phyloP scores from a whole-genome alignment of 2,329 filamentous ascomycete species.

The Fusarium brevicatenulatum region DNA sequence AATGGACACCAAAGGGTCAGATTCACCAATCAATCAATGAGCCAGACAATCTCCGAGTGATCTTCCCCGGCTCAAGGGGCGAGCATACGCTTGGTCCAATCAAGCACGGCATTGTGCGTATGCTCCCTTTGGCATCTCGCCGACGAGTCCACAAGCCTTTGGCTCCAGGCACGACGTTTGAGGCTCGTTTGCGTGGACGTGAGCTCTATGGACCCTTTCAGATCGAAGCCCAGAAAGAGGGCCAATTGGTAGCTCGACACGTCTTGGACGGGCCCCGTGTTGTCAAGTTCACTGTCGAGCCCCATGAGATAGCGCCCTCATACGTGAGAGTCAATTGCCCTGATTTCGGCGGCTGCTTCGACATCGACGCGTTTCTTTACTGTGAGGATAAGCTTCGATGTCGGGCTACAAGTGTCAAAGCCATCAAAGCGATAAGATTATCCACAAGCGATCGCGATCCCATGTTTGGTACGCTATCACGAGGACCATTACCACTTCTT shows the following conservation, averaged over 20 bases:
- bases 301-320: background rate
- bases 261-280: background rate
- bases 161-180: background rate
- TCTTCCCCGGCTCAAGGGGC: background rate
- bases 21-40: background rate
- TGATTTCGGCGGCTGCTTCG: background rate
- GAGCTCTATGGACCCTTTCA: background rate
- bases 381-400: slow-evolving; percentile 5
- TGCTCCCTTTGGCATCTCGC: background rate
- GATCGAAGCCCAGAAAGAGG: background rate
- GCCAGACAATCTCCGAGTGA: background rate
- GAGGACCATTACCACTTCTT: background rate
- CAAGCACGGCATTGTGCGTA: slow-evolving; percentile 13
- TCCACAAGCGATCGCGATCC: background rate
- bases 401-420: slow-evolving; percentile 5
- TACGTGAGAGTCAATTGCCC: background rate
- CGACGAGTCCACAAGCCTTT: background rate
- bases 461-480: background rate
- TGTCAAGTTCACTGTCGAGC: background rate
- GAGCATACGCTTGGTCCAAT: background rate
- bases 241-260: background rate
- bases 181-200: background rate
- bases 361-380: slow-evolving; percentile 1
- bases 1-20: background rate
- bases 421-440: background rate